Conservation (phyloP, 2,329 filamentous ascomycete species). For the Myriangium duriaei region DNA sequence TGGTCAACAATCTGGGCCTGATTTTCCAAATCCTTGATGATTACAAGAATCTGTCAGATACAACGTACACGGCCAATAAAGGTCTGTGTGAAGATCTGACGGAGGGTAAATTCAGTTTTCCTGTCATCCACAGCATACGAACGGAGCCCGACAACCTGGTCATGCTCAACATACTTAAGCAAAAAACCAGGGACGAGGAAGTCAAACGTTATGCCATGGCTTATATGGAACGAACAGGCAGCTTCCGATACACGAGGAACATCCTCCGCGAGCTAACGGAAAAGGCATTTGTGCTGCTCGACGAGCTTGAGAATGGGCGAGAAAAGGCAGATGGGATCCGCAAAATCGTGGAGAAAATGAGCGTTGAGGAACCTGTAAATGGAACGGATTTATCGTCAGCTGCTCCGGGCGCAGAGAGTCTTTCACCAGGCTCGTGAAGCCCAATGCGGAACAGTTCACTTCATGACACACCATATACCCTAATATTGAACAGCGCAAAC, state of each 20-base stretch:
- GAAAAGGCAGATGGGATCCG: conserved; percentile 28
- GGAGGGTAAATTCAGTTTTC: conserved; percentile 94
- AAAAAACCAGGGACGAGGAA: conserved; percentile 73
- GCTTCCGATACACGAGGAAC: conserved; percentile 70
- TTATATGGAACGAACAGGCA: conserved; percentile 84
- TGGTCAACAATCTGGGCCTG: conserved; percentile 74
- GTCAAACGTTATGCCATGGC: conserved; percentile 83
- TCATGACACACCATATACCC: too few relatives aligned
- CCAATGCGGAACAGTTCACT: too few relatives aligned
- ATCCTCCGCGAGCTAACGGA: conserved; percentile 36
- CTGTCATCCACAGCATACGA: conserved; percentile 86
- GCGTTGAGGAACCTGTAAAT: conserved; percentile 18
- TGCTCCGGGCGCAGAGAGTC: neutral
- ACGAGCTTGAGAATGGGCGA: conserved; percentile 25
- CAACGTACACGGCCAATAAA: conserved; percentile 69
- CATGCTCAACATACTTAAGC: conserved; percentile 82
- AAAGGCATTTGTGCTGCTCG: conserved; percentile 32
- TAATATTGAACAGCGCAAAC: too few relatives aligned
- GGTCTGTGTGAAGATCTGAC: conserved; percentile 91
- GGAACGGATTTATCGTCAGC: neutral
- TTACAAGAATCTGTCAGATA: conserved; percentile 66
- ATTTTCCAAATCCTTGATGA: conserved; percentile 90
- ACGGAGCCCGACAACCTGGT: conserved; percentile 60
- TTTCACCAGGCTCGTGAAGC: neutral
- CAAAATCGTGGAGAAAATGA: conserved; percentile 30